Evolutionary conservation across 352 stramenopile genomes (phyloP), one percentile per base, ranked within the genome.

Genomic region (Phytophthora capsici): DNA sequence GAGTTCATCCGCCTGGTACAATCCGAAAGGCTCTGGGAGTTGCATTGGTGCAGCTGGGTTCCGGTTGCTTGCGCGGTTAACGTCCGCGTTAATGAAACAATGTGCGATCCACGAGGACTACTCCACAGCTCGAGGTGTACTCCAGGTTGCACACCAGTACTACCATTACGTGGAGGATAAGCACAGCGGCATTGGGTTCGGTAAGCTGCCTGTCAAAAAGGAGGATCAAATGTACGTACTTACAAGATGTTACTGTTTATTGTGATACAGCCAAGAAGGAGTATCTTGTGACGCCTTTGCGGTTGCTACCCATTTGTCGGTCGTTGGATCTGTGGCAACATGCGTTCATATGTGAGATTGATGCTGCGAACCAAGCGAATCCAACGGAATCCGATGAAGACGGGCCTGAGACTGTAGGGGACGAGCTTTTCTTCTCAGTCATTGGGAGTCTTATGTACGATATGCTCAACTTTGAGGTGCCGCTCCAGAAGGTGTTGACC

Each of bases 321-420:
- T 93, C 82, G 9, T 71, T 95, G 20, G 82, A 95, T 60, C 88
- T 95, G 68, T 95, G 86, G 86, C 86, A 95, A 40, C 86, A 95
- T 56, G 86, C 84, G 3, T 93, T 90, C 57, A 93, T 69, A 41
- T 84, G 85, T 28, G 86, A 94, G 47, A 84, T 93, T 46, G 84
- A 93, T 53, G 65, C 67, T 3, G 80, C 73, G 0, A 63, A 85
- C 22, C 69, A 84, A 17, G 62, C 69, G 6, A 73, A 90, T 30
- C 71, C 78, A 13, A 66, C 51, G 12, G 67, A 63, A 53, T 69
- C 45, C 3, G 78, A 84, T 26, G 77, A 80, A 55, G 57, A 69
- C 43, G 58, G 51, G 32, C 25, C 61, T 4, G 64, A 68, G 20
- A 55, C 66, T 22, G 78, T 94, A 12, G 70, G 72, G 1, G 86